A percentile compares a stretch with the other conserved stretches of the same genome.
These are phyloP conservation scores for Westerdykella ornata DNA, from an alignment of 2,329 filamentous ascomycete genomes.

Conservation along the genomic window DNA sequence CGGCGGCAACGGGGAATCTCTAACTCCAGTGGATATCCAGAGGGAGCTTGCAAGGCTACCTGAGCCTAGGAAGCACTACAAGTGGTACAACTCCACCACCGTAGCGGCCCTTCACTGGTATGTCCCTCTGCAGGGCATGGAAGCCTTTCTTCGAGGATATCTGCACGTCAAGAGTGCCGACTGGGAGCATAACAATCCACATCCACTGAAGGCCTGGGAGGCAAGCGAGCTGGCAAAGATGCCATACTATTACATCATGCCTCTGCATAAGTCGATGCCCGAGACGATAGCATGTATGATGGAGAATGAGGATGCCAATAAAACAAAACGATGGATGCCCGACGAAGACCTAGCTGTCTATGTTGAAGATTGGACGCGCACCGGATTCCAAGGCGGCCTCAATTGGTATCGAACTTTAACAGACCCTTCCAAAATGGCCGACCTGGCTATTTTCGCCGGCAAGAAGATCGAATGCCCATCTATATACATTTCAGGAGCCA, in stretches of 20 bases:
- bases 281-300: constrained; percentile 52
- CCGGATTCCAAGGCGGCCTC: constrained; percentile 58
- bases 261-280: constrained; percentile 52
- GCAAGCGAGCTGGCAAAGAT: constrained; percentile 53
- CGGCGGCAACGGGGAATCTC: constrained; percentile 17
- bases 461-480: constrained; percentile 56
- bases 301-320: constrained; percentile 44
- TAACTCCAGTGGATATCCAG: constrained; percentile 45
- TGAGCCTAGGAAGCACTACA: constrained; percentile 62
- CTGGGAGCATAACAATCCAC: constrained; percentile 51
- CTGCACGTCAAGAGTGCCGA: constrained; percentile 61
- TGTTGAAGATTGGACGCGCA: constrained; percentile 54
- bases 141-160: constrained; percentile 59
- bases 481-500: constrained; percentile 54
- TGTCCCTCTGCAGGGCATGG: constrained; percentile 47
- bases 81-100: constrained; percentile 56
- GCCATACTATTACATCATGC: constrained; percentile 65
- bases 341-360: constrained; percentile 56
- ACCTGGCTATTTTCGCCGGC: constrained; percentile 55
- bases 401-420: constrained; percentile 62
- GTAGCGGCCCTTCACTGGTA: constrained; percentile 46
- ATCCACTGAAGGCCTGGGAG: constrained; percentile 50
- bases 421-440: constrained; percentile 42
- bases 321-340: constrained; percentile 50
- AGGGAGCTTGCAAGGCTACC: constrained; percentile 48